Evolutionary conservation across 1,284 basidiomycete species (phyloP).

Genomic region (Ganoderma boninense): DNA sequence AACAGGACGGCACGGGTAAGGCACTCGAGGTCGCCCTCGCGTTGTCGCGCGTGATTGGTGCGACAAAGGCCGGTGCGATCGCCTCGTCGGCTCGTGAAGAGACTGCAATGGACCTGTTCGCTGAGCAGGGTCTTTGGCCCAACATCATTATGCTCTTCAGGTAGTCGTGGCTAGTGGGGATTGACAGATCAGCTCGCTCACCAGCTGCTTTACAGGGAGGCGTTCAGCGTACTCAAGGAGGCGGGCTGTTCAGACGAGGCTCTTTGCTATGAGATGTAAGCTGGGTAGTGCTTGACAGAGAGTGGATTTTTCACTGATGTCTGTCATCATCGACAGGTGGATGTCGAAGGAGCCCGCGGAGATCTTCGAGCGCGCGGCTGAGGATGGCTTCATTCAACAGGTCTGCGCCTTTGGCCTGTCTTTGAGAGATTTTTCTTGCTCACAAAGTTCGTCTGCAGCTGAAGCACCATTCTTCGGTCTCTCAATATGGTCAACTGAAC

Average conservation of each 20-base stretch:
- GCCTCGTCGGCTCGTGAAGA: conserved; percentile 71
- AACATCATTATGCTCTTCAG: conserved; percentile 72
- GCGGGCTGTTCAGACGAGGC: conserved; percentile 75
- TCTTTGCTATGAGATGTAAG: conserved; percentile 71
- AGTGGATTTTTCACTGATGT: too few relatives aligned
- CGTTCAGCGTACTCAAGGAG: conserved; percentile 68
- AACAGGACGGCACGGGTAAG: conserved; percentile 65
- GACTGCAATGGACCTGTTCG: conserved; percentile 71
- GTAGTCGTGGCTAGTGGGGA: conserved; percentile 27
- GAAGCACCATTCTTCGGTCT: conserved; percentile 68
- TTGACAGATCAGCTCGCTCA: background rate
- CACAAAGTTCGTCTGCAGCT: conserved; percentile 45
- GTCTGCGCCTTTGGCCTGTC: conserved; percentile 36
- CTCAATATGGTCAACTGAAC: conserved; percentile 69
- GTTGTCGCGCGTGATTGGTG: conserved; percentile 64
- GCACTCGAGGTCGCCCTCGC: conserved; percentile 59
- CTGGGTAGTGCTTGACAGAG: background rate
- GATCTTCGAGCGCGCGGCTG: conserved; percentile 72
- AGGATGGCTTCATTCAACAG: conserved; percentile 70
- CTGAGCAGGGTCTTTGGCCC: conserved; percentile 74
- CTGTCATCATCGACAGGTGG: conserved; percentile 53
- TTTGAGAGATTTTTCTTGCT: background rate
- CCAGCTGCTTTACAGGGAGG: conserved; percentile 52
- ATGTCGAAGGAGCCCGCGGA: conserved; percentile 80
- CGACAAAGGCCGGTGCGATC: conserved; percentile 72